A percentile compares a stretch with the other conserved stretches of the same genome.
phyloP scores from a whole-genome alignment of 139 green algal species.

The Pedinophyceae sp. region DNA sequence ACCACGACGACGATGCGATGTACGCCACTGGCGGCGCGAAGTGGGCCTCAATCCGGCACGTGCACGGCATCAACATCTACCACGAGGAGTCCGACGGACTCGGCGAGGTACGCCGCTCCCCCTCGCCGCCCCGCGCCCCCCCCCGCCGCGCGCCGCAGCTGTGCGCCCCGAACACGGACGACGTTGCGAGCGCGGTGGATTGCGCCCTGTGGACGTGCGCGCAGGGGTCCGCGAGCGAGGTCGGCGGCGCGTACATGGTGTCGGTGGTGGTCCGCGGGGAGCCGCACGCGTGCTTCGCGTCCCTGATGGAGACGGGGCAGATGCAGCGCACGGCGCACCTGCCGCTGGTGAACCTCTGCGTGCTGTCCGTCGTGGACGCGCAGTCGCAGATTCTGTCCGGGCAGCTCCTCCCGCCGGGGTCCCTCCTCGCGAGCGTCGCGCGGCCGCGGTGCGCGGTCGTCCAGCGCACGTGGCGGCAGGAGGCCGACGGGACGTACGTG shows the following conservation, averaged over 20 bases:
- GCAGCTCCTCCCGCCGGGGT: not conserved
- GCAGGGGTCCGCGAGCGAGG: no score
- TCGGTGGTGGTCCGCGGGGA: conserved; percentile 19
- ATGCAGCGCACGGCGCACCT: conserved; percentile 9
- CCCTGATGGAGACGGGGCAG: conserved; percentile 15
- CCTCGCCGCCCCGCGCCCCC: no score
- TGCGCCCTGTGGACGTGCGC: no score
- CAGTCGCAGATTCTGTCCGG: conserved; percentile 5
- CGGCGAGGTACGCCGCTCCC: no score
- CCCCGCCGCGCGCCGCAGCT: no score
- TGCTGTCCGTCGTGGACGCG: conserved; percentile 6
- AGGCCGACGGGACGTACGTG: conserved; percentile 33
- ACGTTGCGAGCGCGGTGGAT: no score
- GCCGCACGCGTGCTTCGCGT: conserved; percentile 17
- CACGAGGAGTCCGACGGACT: conserved; percentile 3
- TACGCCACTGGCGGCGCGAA: no score
- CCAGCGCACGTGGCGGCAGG: conserved; percentile 26
- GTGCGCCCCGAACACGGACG: no score
- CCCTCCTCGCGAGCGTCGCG: not conserved
- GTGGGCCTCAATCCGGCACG: conserved; percentile 8
- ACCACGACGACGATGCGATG: no score
- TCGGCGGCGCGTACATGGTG: conserved; percentile 30
- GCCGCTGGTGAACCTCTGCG: not conserved
- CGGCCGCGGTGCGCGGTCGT: conserved; percentile 21
- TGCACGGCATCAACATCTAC: conserved; percentile 11